These are phyloP conservation scores for Psilocybe cyanescens DNA, from an alignment of 768 basidiomycete genomes.

Conservation along the genomic window DNA sequence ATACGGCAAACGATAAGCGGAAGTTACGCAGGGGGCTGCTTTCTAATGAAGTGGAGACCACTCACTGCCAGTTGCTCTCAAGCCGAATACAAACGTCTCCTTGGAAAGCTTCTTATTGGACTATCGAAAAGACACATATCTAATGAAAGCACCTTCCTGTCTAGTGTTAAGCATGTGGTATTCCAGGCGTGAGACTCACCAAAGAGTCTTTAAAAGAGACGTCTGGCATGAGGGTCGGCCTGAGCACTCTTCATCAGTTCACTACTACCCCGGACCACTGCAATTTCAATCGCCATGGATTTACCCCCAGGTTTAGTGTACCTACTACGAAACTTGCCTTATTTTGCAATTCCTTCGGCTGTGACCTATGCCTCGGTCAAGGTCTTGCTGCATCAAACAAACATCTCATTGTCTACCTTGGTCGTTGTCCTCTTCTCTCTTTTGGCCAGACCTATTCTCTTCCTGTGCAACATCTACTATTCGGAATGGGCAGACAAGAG, in stretches of 20 bases:
- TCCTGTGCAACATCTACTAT: slow-evolving; percentile 2
- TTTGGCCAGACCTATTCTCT: slow-evolving; percentile 12
- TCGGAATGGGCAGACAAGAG: slow-evolving; percentile 7
- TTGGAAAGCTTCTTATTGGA: neutral
- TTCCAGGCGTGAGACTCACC: neutral
- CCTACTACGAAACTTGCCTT: slow-evolving; percentile 17
- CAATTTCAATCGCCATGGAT: slow-evolving; percentile 10
- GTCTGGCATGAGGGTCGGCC: too few species aligned
- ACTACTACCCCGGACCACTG: neutral
- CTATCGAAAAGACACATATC: neutral
- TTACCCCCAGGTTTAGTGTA: slow-evolving; percentile 21
- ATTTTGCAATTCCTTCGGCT: slow-evolving; percentile 17
- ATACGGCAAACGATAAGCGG: too few species aligned
- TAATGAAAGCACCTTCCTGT: neutral
- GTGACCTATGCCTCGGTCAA: slow-evolving; percentile 11
- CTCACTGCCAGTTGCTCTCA: too few species aligned
- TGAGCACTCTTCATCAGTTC: neutral
- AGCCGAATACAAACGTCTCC: neutral
- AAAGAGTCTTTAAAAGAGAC: neutral
- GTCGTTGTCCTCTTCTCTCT: slow-evolving; percentile 4
- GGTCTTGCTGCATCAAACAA: slow-evolving; percentile 1
- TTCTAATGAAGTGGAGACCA: too few species aligned
- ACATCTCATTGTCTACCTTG: neutral
- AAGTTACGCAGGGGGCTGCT: too few species aligned
- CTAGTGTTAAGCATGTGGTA: neutral